phyloP scores from a whole-genome alignment of 106 monocot species.

The Dendrobium huoshanense region DNA sequence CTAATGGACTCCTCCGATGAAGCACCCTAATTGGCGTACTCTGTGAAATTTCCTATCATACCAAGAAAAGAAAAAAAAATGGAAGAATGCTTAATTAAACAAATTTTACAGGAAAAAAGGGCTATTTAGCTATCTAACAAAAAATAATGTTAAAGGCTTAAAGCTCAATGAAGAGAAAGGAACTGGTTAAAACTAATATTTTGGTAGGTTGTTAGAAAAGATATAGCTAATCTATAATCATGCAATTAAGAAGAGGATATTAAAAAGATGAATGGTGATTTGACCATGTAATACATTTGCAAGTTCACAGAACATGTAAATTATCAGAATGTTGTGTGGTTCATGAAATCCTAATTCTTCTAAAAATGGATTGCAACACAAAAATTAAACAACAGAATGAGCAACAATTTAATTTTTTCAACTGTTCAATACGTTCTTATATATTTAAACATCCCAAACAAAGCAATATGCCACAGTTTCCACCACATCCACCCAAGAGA shows the following conservation, averaged over 20 bases:
- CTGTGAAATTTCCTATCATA: conserved; percentile 66
- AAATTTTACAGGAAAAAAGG: not conserved
- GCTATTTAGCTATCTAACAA: not conserved
- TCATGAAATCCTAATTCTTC: not conserved
- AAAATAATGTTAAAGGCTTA: not conserved
- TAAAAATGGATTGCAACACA: not conserved
- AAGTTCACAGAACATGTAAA: not conserved
- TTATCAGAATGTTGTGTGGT: not conserved
- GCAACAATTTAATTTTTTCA: not conserved
- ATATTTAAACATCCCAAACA: not conserved
- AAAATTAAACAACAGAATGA: not conserved
- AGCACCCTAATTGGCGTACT: conserved; percentile 87
- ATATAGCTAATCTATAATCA: not conserved
- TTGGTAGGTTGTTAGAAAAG: not conserved
- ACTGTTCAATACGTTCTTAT: not conserved
- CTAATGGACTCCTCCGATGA: conserved; percentile 90
- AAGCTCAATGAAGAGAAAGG: not conserved
- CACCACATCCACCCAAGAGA: not conserved
- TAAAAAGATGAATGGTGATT: not conserved
- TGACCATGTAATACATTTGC: not conserved
- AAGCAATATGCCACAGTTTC: not conserved
- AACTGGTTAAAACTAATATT: not conserved
- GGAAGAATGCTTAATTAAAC: not conserved
- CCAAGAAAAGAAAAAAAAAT: not conserved
- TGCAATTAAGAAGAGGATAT: not conserved